phyloP scores from a whole-genome alignment of 768 basidiomycete genomes.

The Boletus sp. region DNA sequence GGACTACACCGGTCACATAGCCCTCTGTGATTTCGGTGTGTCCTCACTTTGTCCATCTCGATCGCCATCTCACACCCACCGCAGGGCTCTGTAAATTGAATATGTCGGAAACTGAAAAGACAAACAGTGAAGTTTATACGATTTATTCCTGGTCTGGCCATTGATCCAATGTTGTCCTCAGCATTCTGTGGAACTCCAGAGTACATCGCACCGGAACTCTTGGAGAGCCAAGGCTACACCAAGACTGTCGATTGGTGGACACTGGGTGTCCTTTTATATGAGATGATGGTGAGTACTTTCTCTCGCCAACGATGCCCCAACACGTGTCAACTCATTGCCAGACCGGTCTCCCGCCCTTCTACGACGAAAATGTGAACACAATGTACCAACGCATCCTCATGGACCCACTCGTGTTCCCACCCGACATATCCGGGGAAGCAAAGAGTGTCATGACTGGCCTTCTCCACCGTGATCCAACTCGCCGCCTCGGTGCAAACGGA shows the following conservation, averaged over 20 bases:
- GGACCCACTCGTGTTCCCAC: conserved; percentile 89
- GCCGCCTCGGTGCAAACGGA: conserved; percentile 86
- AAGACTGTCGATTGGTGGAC: conserved; percentile 99
- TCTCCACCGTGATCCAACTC: conserved; percentile 82
- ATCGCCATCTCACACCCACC: not conserved
- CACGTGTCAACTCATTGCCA: conserved; percentile 30
- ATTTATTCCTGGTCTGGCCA: not conserved
- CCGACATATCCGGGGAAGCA: conserved; percentile 86
- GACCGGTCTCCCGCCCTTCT: conserved; percentile 97
- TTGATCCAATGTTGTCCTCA: conserved; percentile 27
- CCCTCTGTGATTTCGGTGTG: conserved; percentile 91
- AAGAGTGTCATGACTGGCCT: conserved; percentile 85
- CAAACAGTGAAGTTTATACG: conserved; percentile 68
- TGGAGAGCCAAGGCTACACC: conserved; percentile 95
- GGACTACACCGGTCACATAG: conserved; percentile 97
- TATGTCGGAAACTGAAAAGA: conserved; percentile 97
- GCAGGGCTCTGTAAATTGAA: conserved; percentile 87
- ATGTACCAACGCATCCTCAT: conserved; percentile 96
- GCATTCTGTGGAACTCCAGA: conserved; percentile 99
- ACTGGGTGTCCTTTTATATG: conserved; percentile 90
- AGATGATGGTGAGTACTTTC: conserved; percentile 75
- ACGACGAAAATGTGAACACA: conserved; percentile 97
- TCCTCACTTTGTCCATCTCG: not conserved
- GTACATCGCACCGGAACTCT: conserved; percentile 95
- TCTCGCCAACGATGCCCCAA: not conserved